A percentile compares a stretch with the other conserved stretches of the same genome.
These are phyloP conservation scores for Lentinula lateritia DNA, from an alignment of 768 basidiomycete genomes.

Conservation along the genomic window DNA sequence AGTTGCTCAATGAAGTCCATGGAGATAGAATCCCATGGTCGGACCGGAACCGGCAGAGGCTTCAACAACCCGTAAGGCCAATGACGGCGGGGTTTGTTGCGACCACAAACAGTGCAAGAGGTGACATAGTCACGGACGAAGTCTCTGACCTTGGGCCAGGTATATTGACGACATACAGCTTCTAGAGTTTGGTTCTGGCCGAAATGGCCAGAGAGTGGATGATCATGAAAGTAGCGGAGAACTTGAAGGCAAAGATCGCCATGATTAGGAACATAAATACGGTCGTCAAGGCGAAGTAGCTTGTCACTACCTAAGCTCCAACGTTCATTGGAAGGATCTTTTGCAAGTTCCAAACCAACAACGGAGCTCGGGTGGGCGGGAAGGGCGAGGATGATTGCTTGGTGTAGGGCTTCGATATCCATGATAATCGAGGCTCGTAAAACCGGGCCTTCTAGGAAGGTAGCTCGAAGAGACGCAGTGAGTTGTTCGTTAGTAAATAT, in stretches of 20 bases:
- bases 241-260: constrained; percentile 16
- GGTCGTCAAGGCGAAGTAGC: neutral
- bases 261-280: constrained; percentile 8
- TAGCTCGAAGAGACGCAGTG: constrained; percentile 13
- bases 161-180: too few species aligned
- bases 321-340: neutral
- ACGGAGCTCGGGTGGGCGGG: neutral
- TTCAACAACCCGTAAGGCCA: constrained; percentile 12
- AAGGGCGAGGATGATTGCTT: constrained; percentile 9
- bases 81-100: constrained; percentile 18
- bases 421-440: constrained; percentile 12
- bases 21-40: constrained; percentile 16
- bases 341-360: neutral
- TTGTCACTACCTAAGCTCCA: constrained; percentile 1
- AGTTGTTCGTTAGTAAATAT: constrained; percentile 18
- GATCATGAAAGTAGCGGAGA: too few species aligned
- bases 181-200: too few species aligned
- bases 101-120: too few species aligned
- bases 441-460: constrained; percentile 7
- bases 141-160: too few species aligned
- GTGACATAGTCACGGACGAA: too few species aligned
- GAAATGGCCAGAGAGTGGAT: too few species aligned
- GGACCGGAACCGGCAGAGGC: constrained; percentile 15
- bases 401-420: constrained; percentile 15
- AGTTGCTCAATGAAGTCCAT: constrained; percentile 23